Conservation (phyloP, 78 protist species). For the Dictyostelium citrinum region DNA sequence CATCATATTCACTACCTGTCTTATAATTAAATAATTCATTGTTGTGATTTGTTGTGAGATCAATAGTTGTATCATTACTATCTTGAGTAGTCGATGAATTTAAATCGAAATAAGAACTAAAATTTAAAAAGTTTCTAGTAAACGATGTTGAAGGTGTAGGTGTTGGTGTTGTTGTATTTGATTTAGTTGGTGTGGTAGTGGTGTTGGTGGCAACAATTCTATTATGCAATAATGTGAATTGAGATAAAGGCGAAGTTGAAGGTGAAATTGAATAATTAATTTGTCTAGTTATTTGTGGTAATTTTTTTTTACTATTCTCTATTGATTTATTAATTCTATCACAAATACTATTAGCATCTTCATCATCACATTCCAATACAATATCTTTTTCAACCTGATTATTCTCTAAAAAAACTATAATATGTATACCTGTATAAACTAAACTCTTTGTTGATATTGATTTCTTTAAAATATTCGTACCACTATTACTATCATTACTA, state of each 20-base stretch:
- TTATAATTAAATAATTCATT: not conserved
- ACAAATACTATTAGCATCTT: not conserved
- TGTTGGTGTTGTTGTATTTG: constrained; percentile 1
- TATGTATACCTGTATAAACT: not conserved
- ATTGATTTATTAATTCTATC: constrained; percentile 26
- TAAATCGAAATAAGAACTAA: not conserved
- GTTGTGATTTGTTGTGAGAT: not conserved
- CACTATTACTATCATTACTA: not conserved
- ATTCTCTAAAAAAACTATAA: not conserved
- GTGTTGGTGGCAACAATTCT: not conserved
- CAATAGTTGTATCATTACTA: not conserved
- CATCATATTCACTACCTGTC: not conserved
- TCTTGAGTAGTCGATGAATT: not conserved
- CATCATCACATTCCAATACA: constrained; percentile 36
- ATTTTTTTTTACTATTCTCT: not conserved
- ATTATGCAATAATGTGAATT: not conserved
- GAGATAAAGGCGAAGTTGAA: not conserved
- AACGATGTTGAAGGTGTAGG: not conserved
- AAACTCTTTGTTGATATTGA: not conserved
- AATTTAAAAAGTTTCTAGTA: not conserved
- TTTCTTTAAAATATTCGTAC: not conserved
- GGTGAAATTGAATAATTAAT: not conserved
- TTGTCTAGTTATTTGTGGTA: not conserved
- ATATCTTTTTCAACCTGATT: constrained; percentile 23
- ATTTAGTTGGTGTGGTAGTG: not conserved